Base-by-base conservation (phyloP, 1,284 basidiomycete species). In the Sanghuangporus baumii region DNA sequence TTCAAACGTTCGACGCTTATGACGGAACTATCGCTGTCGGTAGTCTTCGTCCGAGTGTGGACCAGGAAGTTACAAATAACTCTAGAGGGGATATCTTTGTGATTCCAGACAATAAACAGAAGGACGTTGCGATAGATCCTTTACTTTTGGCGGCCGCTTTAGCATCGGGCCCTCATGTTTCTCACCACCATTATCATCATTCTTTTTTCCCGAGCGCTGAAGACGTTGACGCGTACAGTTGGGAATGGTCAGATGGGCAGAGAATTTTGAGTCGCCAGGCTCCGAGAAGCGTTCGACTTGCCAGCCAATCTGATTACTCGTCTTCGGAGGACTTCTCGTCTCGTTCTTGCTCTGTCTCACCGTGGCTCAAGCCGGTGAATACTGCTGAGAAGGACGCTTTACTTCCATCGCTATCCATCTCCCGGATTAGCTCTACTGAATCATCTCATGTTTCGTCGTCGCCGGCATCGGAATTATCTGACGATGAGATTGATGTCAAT, bases 121-220 rank as follows among this genome's bases (percentile, higher is more conserved):
- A 86, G 61, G 89, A 91, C 71, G 83, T 86, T 12, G 82, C 83
- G 0, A 79, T 92, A 50, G 88, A 92, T 68, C 86, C 89, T 18
- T 76, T 92, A 4, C 76, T 92, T 57, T 81, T 92, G 58, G 88
- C 88, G 37, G 86, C 86, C 0, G 87, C 83, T 11, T 79, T 82
- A 11, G 85, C 87, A 1, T 87, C 87, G 0, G 86, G 85, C 23
- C 87, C 87, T 6, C 82, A 89, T 66, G 79, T 87, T 59, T 91
- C 90, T 41, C 81, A 88, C 41, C 89, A 93, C 69, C 90, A 92
- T 71, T 89, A 89, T 69, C 79, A 83, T 59, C 87, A 89, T 68
- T 83, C 87, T 68, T 88, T 88, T 73, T 85, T 86, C 68, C 85
- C 86, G 3, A 82, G 79, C 0, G 78, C 82, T 37, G 74, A 83